These are phyloP conservation scores for Hyphodiscus hymeniophilus DNA, from an alignment of 495 filamentous ascomycete genomes.

Conservation along the genomic window DNA sequence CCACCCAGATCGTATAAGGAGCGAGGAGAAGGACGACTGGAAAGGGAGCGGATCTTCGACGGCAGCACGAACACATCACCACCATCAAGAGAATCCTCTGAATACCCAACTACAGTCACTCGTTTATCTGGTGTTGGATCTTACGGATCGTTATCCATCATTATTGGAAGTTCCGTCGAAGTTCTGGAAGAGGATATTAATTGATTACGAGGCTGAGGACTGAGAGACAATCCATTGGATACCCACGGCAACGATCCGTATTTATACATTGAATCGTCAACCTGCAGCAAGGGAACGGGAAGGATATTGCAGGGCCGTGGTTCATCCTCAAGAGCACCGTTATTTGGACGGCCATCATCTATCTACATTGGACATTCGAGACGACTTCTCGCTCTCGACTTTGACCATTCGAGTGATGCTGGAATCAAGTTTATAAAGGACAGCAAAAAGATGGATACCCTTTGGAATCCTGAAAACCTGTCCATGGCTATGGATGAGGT, in stretches of 20 bases:
- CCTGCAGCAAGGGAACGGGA: neutral
- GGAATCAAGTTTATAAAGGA: constrained; percentile 21
- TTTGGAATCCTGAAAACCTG: neutral
- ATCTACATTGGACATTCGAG: neutral
- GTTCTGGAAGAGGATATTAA: neutral
- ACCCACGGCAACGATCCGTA: neutral
- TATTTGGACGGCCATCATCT: constrained; percentile 2
- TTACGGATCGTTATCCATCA: neutral
- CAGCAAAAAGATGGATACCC: constrained; percentile 2
- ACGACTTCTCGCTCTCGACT: constrained; percentile 17
- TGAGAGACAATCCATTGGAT: neutral
- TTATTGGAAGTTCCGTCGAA: constrained; percentile 3
- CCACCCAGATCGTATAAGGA: no score
- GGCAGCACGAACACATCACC: neutral
- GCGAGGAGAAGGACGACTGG: neutral
- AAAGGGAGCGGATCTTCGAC: neutral
- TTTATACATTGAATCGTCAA: neutral
- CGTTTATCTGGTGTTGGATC: constrained; percentile 17
- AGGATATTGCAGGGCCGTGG: neutral
- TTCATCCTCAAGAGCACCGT: neutral
- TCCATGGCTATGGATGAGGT: neutral
- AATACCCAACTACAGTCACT: constrained; percentile 21
- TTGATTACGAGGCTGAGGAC: neutral
- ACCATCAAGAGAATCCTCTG: no score
- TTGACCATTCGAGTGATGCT: constrained; percentile 15